Base-by-base conservation (phyloP, 441 rosid species). In the Bruguiera hainesii region DNA sequence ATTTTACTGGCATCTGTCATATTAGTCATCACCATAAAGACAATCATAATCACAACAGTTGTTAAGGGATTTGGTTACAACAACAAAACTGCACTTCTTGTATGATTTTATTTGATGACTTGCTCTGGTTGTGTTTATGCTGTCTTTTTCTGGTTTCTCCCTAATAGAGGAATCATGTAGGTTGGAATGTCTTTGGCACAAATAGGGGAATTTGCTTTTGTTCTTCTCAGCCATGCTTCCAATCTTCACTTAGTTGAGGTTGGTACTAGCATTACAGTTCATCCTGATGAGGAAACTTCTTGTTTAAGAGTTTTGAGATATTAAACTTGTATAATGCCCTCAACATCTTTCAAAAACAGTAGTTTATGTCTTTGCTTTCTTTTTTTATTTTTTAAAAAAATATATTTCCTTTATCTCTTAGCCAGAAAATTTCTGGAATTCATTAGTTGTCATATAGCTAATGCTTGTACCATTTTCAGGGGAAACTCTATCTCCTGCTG, bases 121-220 rank as follows among this genome's bases (percentile, higher is more conserved):
- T 10, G 4, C 20, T 48, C 16, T 49, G 53, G 18, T 42, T 66
- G 20, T 42, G 48, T 11, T 60, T 4, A 37, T 64, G 19, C 26
- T 33, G 58, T 52, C 16, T 35, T 16, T 16, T 67, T 39, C 25
- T 55, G 1, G 20, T 46, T 58, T 10, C 31, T 13, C 16, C 6
- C 30, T 23, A 55, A 23, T 26, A 23, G 39, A 60, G 68, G 42
- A 46, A 9, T 21, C 77, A 57, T 71, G 75, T 73, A 93, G 98
- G 98, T 88, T 75, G 98, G 98, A 67, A 83, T 93, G 93, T 93
- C 97, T 56, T 84, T 93, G 66, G 96, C 98, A 28, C 97, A 93
- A 77, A 93, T 93, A 69, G 98, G 98, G 66, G 98, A 93, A 64
- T 93, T 91, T 59, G 96, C 97, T 63, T 93, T 93, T 79, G 97